Evolutionary conservation across 768 basidiomycete species (phyloP).

Genomic region (Phylloporus scabripes): DNA sequence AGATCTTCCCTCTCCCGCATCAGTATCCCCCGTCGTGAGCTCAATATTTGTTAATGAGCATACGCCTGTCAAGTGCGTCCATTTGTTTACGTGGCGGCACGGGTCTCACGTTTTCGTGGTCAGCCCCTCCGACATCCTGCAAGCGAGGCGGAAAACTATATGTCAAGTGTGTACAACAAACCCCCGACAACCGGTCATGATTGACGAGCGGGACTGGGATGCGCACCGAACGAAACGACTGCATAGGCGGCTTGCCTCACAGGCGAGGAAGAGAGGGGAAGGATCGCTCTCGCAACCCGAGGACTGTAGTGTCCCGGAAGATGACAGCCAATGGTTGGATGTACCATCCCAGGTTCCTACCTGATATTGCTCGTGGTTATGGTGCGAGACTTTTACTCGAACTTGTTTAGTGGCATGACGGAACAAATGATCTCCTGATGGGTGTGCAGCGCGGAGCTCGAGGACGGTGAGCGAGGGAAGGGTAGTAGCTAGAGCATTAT

Average conservation of each 20-base stretch:
- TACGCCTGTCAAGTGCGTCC: constrained; percentile 45
- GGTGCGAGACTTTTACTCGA: background rate
- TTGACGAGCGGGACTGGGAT: constrained; percentile 54
- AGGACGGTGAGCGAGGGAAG: background rate
- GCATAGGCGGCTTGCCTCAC: constrained; percentile 47
- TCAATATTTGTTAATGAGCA: constrained; percentile 43
- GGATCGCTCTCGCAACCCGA: background rate
- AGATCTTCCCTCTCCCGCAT: constrained; percentile 50
- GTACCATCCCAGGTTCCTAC: background rate
- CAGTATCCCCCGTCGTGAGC: constrained; percentile 51
- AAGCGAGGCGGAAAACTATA: constrained; percentile 49
- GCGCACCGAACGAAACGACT: constrained; percentile 50
- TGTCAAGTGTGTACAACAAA: constrained; percentile 63
- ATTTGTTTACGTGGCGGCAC: constrained; percentile 1
- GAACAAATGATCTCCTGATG: constrained; percentile 10
- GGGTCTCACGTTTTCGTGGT: constrained; percentile 10
- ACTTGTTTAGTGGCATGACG: background rate
- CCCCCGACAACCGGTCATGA: constrained; percentile 52
- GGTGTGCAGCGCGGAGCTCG: constrained; percentile 4
- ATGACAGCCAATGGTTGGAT: background rate
- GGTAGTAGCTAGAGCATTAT: constrained; percentile 10
- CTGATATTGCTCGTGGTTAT: constrained; percentile 12
- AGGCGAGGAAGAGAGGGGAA: constrained; percentile 16
- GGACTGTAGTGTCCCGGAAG: background rate
- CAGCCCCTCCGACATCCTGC: constrained; percentile 55